Percentiles rank a stretch among this genome's conserved stretches.
phyloP scores from a whole-genome alignment of 2,329 filamentous ascomycete species.

The Madurella mycetomatis region DNA sequence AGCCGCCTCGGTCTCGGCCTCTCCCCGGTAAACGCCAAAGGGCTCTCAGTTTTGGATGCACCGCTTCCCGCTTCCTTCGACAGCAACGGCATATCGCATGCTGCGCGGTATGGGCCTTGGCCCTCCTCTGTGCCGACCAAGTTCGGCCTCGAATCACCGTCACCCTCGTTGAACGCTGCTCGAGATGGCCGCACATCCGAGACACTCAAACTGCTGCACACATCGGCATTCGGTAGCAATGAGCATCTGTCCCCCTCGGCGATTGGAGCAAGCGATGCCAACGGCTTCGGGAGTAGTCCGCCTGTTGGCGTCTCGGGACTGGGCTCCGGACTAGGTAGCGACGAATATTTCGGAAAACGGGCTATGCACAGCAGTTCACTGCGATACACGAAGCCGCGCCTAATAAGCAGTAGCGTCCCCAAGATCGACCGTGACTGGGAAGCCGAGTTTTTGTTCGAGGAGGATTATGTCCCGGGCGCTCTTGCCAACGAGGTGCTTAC shows the following conservation, averaged over 20 bases:
- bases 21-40: conserved; percentile 67
- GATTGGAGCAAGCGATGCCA: conserved; percentile 31
- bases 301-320: conserved; percentile 37
- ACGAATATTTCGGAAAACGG: conserved; percentile 66
- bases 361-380: conserved; percentile 59
- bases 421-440: conserved; percentile 62
- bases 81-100: conserved; percentile 89
- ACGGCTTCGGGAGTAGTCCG: conserved; percentile 43
- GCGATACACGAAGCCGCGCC: conserved; percentile 61
- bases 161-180: conserved; percentile 63
- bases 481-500: conserved; percentile 60
- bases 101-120: conserved; percentile 82
- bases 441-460: conserved; percentile 72
- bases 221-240: conserved; percentile 62
- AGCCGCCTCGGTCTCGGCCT: conserved; percentile 64
- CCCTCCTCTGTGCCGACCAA: conserved; percentile 89
- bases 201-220: conserved; percentile 60
- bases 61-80: conserved; percentile 93
- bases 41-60: conserved; percentile 86
- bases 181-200: conserved; percentile 59
- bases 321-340: conserved; percentile 51
- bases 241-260: conserved; percentile 51
- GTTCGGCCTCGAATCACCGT: conserved; percentile 83
- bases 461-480: conserved; percentile 78
- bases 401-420: conserved; percentile 65